Percentiles rank a stretch among this genome's conserved stretches.
Conservation (phyloP, 495 filamentous ascomycete genomes). For the Neurospora discreta region DNA sequence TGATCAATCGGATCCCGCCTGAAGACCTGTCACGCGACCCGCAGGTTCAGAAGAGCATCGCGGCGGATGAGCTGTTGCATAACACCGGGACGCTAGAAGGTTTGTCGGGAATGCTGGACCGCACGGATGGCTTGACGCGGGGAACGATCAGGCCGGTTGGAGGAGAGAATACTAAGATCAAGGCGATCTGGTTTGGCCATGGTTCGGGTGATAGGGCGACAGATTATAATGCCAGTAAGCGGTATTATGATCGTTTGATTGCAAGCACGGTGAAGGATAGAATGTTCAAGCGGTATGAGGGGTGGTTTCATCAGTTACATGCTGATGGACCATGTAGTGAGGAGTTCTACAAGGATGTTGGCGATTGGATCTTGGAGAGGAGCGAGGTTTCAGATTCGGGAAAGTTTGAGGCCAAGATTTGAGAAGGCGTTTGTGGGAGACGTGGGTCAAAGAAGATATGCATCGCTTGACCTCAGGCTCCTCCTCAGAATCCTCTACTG, state of each 20-base stretch:
- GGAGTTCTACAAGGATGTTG: conserved; percentile 58
- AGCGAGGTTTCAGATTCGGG: not conserved
- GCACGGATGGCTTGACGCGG: conserved; percentile 39
- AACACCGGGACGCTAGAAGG: conserved; percentile 71
- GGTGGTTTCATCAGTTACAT: conserved; percentile 70
- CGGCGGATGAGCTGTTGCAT: conserved; percentile 58
- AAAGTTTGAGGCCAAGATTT: conserved; percentile 1
- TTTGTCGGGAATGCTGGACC: conserved; percentile 62
- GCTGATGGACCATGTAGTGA: conserved; percentile 51
- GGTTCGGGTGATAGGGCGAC: conserved; percentile 59
- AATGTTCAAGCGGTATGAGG: conserved; percentile 61
- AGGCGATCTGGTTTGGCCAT: conserved; percentile 50
- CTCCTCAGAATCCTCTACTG: not conserved
- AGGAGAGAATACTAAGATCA: conserved; percentile 17
- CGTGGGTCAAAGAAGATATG: not conserved
- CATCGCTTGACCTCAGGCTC: not conserved
- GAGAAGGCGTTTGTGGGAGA: not conserved
- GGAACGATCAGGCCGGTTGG: conserved; percentile 27
- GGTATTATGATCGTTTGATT: conserved; percentile 42
- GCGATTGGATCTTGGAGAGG: conserved; percentile 59
- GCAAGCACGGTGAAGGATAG: conserved; percentile 45
- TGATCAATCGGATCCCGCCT: conserved; percentile 45
- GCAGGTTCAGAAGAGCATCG: conserved; percentile 41
- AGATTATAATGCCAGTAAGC: conserved; percentile 47
- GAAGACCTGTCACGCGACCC: conserved; percentile 52